Evolutionary conservation across 2,329 filamentous ascomycete genomes (phyloP).

Genomic region (Fusarium marasasianum): DNA sequence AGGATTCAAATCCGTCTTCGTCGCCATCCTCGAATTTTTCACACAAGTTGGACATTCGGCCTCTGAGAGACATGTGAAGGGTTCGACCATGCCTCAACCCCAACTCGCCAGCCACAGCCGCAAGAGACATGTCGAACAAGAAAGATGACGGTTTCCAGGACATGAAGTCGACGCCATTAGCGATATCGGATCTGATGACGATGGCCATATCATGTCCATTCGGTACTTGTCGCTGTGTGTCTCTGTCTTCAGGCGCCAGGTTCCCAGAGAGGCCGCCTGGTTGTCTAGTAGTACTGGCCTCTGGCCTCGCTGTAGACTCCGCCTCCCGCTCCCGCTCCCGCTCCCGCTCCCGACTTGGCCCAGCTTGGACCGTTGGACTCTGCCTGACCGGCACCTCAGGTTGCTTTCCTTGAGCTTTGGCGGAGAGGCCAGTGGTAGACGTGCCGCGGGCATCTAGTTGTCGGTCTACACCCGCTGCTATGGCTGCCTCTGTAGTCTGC

Average conservation of each 20-base stretch:
- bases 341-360: background rate
- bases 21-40: background rate
- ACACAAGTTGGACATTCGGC: background rate
- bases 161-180: background rate
- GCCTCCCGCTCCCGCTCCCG: background rate
- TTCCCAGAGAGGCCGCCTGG: background rate
- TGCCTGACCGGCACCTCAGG: background rate
- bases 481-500: background rate
- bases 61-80: background rate
- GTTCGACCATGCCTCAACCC: background rate
- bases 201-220: background rate
- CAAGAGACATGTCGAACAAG: constrained; percentile 12
- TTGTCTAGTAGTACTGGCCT: background rate
- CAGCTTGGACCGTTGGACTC: background rate
- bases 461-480: background rate
- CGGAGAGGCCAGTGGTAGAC: background rate
- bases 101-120: background rate
- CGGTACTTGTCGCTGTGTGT: background rate
- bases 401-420: background rate
- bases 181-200: background rate
- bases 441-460: background rate
- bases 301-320: background rate
- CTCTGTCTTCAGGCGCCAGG: background rate
- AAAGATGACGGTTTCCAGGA: background rate
- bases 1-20: background rate